Evolutionary conservation across 2,329 filamentous ascomycete species (phyloP), one percentile per base, ranked within the genome.

Genomic region (Pestalotiopsis sp.): DNA sequence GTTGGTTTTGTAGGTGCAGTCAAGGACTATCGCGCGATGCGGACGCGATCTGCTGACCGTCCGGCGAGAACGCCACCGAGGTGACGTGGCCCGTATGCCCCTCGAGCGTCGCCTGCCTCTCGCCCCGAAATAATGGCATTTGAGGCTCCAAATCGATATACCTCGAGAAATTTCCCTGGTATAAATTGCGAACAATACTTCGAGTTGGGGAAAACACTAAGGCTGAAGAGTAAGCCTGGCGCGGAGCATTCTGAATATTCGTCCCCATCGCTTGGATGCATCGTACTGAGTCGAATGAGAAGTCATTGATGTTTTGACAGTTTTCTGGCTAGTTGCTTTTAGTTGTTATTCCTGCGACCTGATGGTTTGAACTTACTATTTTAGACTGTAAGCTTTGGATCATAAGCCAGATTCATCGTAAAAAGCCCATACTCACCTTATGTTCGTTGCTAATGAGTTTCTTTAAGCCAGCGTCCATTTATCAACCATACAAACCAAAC

Each of bases 151-250:
- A 41, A 27, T 4, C 39, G 25, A 78, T 70, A 72, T 69, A 73
- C 9, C 31, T 13, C 14, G 73, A 72, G 2, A 73, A 69, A 12
- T 69, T 25, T 49, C 71, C 60, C 25, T 68, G 6, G 58, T 74
- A 76, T 13, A 23, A 61, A 25, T 57, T 69, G 41, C 78, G 73
- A 36, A 80, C 68, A 76, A 57, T 49, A 64, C 76, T 79, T 4
- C 68, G 65, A 12, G 68, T 39, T 61, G 78, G 79, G 14, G 76
- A 36, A 25, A 67, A 72, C 69, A 81, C 81, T 65, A 72, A 71
- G 49, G 73, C 77, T 64, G 72, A 79, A 65, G 65, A 76, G 69
- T 82, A 82, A 65, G 72, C 55, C 67, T 82, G 79, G 20, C 75
- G 71, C 39, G 78, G 74, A 3, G 76, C 68, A 13, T 69, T 55